phyloP scores from a whole-genome alignment of 202 grass and related monocot genomes.

The Carex arenaria region DNA sequence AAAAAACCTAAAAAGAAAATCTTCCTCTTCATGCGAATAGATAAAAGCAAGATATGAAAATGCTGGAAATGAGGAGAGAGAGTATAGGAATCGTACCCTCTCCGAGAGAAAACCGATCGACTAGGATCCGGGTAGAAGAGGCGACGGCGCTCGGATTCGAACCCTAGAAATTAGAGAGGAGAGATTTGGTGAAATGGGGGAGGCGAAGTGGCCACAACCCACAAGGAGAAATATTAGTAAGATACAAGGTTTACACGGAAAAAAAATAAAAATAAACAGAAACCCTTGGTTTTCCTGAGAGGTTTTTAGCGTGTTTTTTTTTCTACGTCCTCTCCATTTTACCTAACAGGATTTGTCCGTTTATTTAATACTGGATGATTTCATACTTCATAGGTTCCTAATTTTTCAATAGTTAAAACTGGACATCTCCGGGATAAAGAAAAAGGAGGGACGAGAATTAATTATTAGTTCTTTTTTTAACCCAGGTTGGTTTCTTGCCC shows the following conservation, averaged over 20 bases:
- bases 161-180: slow-evolving; percentile 24
- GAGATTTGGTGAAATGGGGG: slow-evolving; percentile 11
- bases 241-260: not conserved
- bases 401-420: too few species aligned
- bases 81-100: not conserved
- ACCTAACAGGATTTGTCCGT: not conserved
- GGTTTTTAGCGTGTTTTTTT: not conserved
- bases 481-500: too few species aligned
- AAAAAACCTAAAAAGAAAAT: not conserved
- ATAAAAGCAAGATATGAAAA: slow-evolving; percentile 4
- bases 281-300: not conserved
- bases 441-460: too few species aligned
- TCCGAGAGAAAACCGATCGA: not conserved
- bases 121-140: not conserved
- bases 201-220: slow-evolving; percentile 1
- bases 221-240: not conserved
- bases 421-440: too few species aligned
- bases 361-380: not conserved
- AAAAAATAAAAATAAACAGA: not conserved
- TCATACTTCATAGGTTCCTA: too few species aligned
- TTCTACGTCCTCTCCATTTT: not conserved
- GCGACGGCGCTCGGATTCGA: slow-evolving; percentile 16
- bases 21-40: not conserved
- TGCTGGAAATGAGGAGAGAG: not conserved
- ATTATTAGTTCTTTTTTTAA: too few species aligned